Base-by-base conservation (phyloP, 2,329 filamentous ascomycete species). In the Dothiorella sarmentorum region DNA sequence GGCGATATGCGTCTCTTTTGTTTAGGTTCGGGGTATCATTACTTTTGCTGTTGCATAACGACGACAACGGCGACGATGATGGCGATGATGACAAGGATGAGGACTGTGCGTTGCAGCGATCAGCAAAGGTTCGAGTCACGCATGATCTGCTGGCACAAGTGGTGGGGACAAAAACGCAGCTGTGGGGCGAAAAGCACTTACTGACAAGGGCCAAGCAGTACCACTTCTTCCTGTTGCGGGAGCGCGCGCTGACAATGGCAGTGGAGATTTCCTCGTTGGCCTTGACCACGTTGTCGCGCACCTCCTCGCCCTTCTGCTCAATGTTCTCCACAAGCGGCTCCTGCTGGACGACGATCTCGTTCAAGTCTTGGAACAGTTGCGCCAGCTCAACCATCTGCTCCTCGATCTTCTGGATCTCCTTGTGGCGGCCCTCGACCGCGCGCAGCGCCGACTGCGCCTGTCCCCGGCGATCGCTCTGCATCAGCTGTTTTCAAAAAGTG, bases 401-500 rank as follows among this genome's bases (percentile, higher is more conserved):
- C 78, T 96, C 91, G 69, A 97, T 96, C 81, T 95, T 93, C 75
- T 91, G 85, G 65, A 99, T 89, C 40, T 90, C 91, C 55, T 85
- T 85, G 73, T 96, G 91, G 64, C 94, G 88, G 68, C 89, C 85
- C 73, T 88, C 84, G 33, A 96, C 91, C 64, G 90, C 90, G 65
- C 83, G 84, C 58, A 96, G 81, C 33, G 91, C 90, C 35, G 86
- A 85, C 63, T 88, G 86, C 40, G 91, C 90, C 73, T 95, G 89
- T 51, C 91, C 90, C 70, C 86, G 85, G 68, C 90, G 87, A 75
- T 88, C 88, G 71, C 85, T 89, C 76, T 87, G 85, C 79, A 95
- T 84, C 68, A 97, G 81, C 79, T 82, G 68, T 7, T 38, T 7
- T n/a, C n/a, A n/a, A n/a, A 26, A 37, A 27, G 31, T 15, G 37